phyloP scores from a whole-genome alignment of 1,139 yeast species.

The Blastobotrys illinoisensis region DNA sequence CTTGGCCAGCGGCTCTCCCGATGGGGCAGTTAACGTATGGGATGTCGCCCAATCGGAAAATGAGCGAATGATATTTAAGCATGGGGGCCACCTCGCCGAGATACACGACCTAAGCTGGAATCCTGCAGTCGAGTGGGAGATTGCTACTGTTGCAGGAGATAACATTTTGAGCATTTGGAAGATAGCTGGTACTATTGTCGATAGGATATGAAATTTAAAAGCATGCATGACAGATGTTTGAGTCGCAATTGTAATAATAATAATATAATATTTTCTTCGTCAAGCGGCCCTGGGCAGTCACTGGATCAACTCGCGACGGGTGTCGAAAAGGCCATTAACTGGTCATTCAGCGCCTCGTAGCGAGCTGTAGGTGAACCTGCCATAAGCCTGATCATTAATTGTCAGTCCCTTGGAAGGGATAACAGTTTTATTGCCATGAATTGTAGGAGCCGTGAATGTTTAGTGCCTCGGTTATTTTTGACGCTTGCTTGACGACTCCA shows the following conservation, averaged over 20 bases:
- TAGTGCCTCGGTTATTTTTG: neutral
- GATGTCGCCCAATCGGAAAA: conserved; percentile 43
- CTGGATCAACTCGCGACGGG: no score
- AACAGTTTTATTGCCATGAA: neutral
- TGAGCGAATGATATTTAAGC: conserved; percentile 51
- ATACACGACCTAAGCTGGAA: conserved; percentile 90
- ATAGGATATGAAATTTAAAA: neutral
- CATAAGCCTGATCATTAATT: no score
- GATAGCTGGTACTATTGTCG: conserved; percentile 39
- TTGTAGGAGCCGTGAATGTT: neutral
- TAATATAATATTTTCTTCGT: no score
- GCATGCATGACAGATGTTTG: neutral
- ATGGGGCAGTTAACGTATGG: conserved; percentile 66
- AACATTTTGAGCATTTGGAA: conserved; percentile 86
- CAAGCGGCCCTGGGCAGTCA: no score
- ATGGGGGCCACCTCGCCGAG: conserved; percentile 85
- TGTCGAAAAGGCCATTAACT: no score
- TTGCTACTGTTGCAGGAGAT: conserved; percentile 84
- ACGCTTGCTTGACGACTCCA: neutral
- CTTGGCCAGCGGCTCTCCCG: conserved; percentile 69
- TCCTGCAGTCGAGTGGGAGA: conserved; percentile 64
- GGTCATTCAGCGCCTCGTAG: no score
- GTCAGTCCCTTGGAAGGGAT: no score
- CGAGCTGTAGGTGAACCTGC: no score
- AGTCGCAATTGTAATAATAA: no score